Evolutionary conservation across 768 basidiomycete species (phyloP).

Genomic region (Boletus insuetus): DNA sequence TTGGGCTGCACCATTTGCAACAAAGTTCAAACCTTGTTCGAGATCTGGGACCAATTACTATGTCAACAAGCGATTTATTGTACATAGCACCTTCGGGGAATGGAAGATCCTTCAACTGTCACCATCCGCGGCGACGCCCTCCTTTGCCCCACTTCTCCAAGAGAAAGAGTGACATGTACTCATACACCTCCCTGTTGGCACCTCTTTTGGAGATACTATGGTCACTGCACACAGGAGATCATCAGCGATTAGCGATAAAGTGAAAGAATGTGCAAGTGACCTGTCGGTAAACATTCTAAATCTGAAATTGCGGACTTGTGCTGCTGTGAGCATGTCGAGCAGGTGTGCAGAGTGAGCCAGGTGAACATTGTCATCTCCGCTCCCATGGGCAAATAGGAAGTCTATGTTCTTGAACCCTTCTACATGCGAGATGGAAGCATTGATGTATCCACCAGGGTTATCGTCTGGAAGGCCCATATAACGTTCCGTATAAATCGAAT

Average conservation of each 20-base stretch:
- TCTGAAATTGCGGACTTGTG: conserved; percentile 66
- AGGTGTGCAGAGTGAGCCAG: conserved; percentile 88
- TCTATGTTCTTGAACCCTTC: conserved; percentile 79
- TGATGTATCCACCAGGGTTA: conserved; percentile 87
- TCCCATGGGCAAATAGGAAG: conserved; percentile 88
- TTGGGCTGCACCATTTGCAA: background rate
- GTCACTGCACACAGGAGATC: conserved; percentile 49
- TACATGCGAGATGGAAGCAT: conserved; percentile 84
- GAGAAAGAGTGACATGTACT: conserved; percentile 83
- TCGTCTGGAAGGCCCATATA: conserved; percentile 86
- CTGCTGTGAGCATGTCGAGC: conserved; percentile 88
- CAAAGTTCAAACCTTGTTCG: background rate
- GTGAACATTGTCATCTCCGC: conserved; percentile 97
- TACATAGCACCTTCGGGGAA: conserved; percentile 1
- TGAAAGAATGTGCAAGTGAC: conserved; percentile 38
- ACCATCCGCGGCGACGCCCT: conserved; percentile 62
- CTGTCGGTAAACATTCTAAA: conserved; percentile 99
- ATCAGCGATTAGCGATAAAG: conserved; percentile 8
- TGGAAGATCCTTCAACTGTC: conserved; percentile 5
- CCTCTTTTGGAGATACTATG: conserved; percentile 73
- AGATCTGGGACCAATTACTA: conserved; percentile 1
- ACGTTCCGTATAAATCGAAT: conserved; percentile 96
- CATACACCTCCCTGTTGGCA: conserved; percentile 80
- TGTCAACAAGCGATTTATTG: conserved; percentile 7
- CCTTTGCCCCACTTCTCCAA: conserved; percentile 93